These are phyloP conservation scores for Moricandia arvensis DNA, from an alignment of 345 rosid genomes.

Conservation along the genomic window DNA sequence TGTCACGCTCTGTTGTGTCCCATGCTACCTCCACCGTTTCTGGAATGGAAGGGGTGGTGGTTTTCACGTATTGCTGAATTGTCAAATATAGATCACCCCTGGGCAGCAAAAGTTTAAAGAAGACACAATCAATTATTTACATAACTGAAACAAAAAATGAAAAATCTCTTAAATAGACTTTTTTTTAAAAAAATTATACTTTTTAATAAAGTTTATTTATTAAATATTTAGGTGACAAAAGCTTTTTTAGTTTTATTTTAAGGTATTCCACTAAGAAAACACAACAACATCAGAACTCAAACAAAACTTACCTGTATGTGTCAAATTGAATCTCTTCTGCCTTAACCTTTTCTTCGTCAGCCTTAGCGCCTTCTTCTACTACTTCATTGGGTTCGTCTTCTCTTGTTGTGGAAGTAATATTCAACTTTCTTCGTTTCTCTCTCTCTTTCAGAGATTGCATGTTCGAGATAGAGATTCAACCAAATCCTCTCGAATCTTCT, in stretches of 20 bases:
- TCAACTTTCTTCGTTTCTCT: conserved; percentile 56
- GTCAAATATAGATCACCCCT: conserved; percentile 89
- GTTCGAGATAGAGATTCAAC: conserved; percentile 39
- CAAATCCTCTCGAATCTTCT: conserved; percentile 54
- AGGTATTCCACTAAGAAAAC: no score
- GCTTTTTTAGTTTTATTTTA: no score
- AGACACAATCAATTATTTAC: neutral
- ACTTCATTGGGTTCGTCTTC: conserved; percentile 11
- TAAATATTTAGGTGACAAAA: no score
- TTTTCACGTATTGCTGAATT: conserved; percentile 63
- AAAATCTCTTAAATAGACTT: no score
- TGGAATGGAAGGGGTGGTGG: conserved; percentile 43
- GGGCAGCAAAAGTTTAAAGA: conserved; percentile 11
- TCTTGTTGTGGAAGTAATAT: conserved; percentile 28
- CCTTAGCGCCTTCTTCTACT: conserved; percentile 22
- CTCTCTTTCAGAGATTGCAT: conserved; percentile 54
- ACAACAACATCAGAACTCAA: conserved; percentile 3
- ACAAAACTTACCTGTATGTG: conserved; percentile 32
- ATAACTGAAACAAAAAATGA: neutral
- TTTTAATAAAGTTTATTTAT: no score
- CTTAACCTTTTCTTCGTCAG: conserved; percentile 32
- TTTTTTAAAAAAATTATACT: no score
- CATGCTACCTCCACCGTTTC: conserved; percentile 74
- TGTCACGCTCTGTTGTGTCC: conserved; percentile 76
- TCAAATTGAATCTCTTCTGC: conserved; percentile 29